These are phyloP conservation scores for Chenopodium suecicum DNA, from an alignment of 148 eudicot species.

Conservation along the genomic window DNA sequence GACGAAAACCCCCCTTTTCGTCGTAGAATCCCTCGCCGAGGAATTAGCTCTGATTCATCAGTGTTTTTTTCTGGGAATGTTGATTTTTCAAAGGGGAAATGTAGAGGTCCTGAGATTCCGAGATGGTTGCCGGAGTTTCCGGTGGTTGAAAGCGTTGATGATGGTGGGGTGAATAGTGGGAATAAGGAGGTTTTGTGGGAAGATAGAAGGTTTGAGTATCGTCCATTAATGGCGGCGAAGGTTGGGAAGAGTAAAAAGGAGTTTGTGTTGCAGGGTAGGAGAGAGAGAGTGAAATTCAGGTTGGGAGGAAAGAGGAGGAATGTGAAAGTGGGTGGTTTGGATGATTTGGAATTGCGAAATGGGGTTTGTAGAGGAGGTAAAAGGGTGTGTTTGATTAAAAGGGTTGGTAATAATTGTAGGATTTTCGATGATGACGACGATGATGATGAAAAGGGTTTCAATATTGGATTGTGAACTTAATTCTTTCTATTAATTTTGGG, in stretches of 20 bases:
- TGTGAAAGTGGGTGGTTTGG: constrained; percentile 13
- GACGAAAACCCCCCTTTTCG: constrained; percentile 47
- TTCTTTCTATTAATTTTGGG: neutral
- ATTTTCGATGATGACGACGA: constrained; percentile 13
- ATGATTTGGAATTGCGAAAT: constrained; percentile 31
- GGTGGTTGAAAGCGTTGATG: constrained; percentile 9
- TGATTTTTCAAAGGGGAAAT: neutral
- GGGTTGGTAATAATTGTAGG: neutral
- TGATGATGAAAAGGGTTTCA: neutral
- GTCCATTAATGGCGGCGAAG: neutral
- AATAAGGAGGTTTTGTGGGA: constrained; percentile 20
- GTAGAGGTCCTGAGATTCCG: constrained; percentile 42
- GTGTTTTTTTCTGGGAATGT: neutral
- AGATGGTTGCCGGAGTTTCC: constrained; percentile 72
- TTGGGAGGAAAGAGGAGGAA: constrained; percentile 16
- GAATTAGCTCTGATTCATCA: neutral
- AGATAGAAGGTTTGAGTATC: constrained; percentile 13
- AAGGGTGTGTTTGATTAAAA: constrained; percentile 33
- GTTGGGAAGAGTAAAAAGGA: constrained; percentile 13
- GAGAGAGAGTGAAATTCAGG: constrained; percentile 49
- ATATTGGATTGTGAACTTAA: neutral
- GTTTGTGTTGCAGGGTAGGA: constrained; percentile 29
- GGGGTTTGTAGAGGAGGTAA: constrained; percentile 49
- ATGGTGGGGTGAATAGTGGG: neutral
- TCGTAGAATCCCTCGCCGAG: constrained; percentile 18